phyloP scores from a whole-genome alignment of 2,329 filamentous ascomycete genomes.

The Geosmithia putterillii region DNA sequence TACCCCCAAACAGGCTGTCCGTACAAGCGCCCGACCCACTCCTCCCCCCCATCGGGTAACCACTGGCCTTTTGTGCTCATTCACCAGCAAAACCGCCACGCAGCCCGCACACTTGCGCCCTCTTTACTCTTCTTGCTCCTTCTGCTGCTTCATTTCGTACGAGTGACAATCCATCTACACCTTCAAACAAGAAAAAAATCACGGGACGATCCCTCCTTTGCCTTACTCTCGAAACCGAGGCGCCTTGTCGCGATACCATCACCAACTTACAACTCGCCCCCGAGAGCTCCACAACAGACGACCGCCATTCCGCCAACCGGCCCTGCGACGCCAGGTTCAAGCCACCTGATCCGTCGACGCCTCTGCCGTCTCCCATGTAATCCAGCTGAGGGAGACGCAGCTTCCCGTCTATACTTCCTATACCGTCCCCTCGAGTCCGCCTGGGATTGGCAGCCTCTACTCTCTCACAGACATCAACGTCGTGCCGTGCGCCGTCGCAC shows the following conservation, averaged over 20 bases:
- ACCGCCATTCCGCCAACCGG: not conserved
- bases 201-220: not conserved
- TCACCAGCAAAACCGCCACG: slow-evolving; percentile 4
- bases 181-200: too few relatives aligned
- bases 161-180: not conserved
- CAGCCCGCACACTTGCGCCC: slow-evolving; percentile 2
- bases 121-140: not conserved
- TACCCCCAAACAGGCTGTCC: slow-evolving; percentile 1
- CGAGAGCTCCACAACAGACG: not conserved
- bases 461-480: not conserved
- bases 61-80: slow-evolving; percentile 1
- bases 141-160: not conserved
- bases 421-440: not conserved
- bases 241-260: not conserved
- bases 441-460: not conserved
- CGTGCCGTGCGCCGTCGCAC: not conserved
- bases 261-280: not conserved
- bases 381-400: slow-evolving; percentile 1
- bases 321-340: not conserved
- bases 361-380: not conserved
- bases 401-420: slow-evolving; percentile 1
- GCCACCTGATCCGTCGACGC: not conserved
- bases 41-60: slow-evolving; percentile 3
- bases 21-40: slow-evolving; percentile 5
- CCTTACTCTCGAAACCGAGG: not conserved